Evolutionary conservation across 2,329 filamentous ascomycete species (phyloP), one percentile per base, ranked within the genome.

Genomic region (Aspergillus viridinutans): DNA sequence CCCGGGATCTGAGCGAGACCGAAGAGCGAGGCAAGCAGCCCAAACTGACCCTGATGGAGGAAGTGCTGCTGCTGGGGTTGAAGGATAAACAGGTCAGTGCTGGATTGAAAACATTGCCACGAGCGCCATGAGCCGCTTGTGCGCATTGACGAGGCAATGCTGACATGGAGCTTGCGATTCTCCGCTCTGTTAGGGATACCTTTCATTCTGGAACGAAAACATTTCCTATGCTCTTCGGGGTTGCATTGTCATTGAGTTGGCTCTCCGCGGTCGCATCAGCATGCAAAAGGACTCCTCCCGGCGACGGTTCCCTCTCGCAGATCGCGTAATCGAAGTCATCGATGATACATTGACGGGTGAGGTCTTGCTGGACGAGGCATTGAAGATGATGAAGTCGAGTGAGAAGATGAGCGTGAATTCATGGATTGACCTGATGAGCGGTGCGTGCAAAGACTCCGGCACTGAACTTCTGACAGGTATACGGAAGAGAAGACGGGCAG

Each of bases 341-440:
- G 94, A 99, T 76, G 93, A 97, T 72, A 93, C 92, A 58, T 83
- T 97, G 72, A 99, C 94, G 5, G 94, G 94, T 67, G 94, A 99
- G 80, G 94, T 97, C 63, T 83, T 99, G 69, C 84, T 99, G 70
- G 94, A 99, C 77, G 94, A 99, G 81, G 90, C 94, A 58, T 81
- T 99, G 71, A 99, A 99, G 82, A 96, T 99, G 92, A 99, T 99
- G 93, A 99, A 99, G 83, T 88, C 90, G 67, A 97, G 92, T 77
- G 94, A 99, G 81, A 97, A 96, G 84, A 97, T 99, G 94, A 97
- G 94, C 77, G 94, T 99, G 65, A 94, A 90, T 81, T 90, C 91
- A 49, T 99, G 94, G 94, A 97, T 99, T 75, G 94, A 99, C 76
- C 81, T 99, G 66, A 93, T 99, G 92, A 97, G 92, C 76, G 94